A percentile compares a stretch with the other conserved stretches of the same genome.
Evolutionary conservation across 257 asterid genomes (phyloP).

Genomic region (Nicotiana obtusifolia): DNA sequence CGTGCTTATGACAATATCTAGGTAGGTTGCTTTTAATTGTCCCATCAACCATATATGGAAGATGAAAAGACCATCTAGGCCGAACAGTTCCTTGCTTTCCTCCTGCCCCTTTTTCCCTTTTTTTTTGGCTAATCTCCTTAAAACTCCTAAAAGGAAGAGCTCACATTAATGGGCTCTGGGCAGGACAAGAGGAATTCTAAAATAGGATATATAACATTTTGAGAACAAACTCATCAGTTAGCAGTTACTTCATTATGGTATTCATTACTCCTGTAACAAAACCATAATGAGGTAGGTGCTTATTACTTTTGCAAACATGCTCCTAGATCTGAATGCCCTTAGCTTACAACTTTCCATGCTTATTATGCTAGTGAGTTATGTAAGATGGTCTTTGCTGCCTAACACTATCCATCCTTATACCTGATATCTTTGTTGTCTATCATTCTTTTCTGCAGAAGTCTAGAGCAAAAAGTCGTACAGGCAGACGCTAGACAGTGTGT

Average conservation of each 20-base stretch:
- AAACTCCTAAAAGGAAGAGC: neutral
- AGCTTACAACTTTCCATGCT: neutral
- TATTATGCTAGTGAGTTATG: neutral
- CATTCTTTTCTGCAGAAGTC: constrained; percentile 47
- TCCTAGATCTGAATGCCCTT: neutral
- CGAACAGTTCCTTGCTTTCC: neutral
- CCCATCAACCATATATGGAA: neutral
- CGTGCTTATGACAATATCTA: neutral
- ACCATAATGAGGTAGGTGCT: neutral
- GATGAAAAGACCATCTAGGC: neutral
- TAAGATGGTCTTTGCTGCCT: neutral
- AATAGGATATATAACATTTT: too few relatives aligned
- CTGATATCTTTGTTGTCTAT: neutral
- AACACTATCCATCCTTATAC: neutral
- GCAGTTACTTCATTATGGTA: neutral
- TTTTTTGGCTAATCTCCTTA: neutral
- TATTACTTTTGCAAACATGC: neutral
- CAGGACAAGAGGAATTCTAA: neutral
- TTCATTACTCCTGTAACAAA: neutral
- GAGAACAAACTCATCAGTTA: neutral
- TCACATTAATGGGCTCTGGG: neutral
- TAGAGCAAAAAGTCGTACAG: constrained; percentile 61
- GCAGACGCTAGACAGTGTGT: constrained; percentile 46
- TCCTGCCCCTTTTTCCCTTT: neutral
- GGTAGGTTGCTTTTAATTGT: too few relatives aligned